A percentile compares a stretch with the other conserved stretches of the same genome.
These are phyloP conservation scores for Penicillium antarcticum DNA, from an alignment of 495 filamentous ascomycete genomes.

Conservation along the genomic window DNA sequence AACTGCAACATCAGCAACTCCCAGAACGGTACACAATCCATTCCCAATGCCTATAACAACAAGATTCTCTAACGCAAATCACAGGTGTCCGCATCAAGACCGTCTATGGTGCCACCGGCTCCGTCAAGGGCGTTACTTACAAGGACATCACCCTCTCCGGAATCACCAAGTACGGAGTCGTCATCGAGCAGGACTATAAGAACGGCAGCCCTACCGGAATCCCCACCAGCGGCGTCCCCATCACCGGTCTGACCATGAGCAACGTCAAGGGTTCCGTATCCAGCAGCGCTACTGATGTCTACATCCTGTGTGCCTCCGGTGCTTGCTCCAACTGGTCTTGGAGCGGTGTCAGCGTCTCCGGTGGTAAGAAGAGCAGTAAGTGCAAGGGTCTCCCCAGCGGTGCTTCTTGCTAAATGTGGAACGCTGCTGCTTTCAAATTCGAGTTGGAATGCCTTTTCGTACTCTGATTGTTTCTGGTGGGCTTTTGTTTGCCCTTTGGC, in stretches of 20 bases:
- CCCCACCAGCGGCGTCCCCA: slow-evolving; percentile 42
- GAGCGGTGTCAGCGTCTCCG: slow-evolving; percentile 33
- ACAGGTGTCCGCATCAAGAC: slow-evolving; percentile 8
- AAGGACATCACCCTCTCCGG: slow-evolving; percentile 37
- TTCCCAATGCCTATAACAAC: too few relatives aligned
- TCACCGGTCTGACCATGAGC: slow-evolving; percentile 35
- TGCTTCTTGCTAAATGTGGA: slow-evolving; percentile 16
- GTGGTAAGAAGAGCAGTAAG: slow-evolving; percentile 34
- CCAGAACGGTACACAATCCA: too few relatives aligned
- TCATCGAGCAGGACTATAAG: slow-evolving; percentile 47
- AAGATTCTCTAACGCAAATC: too few relatives aligned
- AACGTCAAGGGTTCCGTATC: slow-evolving; percentile 41
- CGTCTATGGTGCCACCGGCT: slow-evolving; percentile 39
- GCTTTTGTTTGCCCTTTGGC: too few relatives aligned
- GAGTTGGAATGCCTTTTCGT: too few relatives aligned
- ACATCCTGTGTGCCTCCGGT: slow-evolving; percentile 47
- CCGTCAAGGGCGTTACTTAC: slow-evolving; percentile 14
- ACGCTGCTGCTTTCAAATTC: not conserved
- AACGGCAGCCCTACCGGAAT: slow-evolving; percentile 45
- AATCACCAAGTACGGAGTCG: slow-evolving; percentile 46
- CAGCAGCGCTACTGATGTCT: slow-evolving; percentile 35
- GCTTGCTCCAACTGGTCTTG: slow-evolving; percentile 44
- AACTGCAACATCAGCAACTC: slow-evolving; percentile 36
- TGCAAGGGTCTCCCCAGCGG: slow-evolving; percentile 38
- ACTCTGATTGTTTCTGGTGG: too few relatives aligned